Base-by-base conservation (phyloP, 306 rosid species). In the Sechiopsis laciniata region DNA sequence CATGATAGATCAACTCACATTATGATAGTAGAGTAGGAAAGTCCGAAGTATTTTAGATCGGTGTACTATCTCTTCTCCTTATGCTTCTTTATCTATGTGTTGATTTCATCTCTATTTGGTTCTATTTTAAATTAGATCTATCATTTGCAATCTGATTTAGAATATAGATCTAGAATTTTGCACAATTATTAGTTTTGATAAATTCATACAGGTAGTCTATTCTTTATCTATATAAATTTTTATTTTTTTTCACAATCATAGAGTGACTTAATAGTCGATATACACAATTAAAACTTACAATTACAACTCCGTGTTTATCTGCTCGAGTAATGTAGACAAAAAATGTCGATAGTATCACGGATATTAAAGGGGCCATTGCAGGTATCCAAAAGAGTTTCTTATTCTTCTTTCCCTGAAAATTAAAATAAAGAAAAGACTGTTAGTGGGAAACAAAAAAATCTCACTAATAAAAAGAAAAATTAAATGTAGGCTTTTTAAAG, bases 351-450 rank as follows among this genome's bases (percentile, higher is more conserved):
- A 90, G 3, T 32, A 94, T 40, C 40, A 94, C 96, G 5, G 89
- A 88, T 50, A 73, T 75, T 89, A 94, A 81, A 2, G 98, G 98
- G 55, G 98, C 86, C 20, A 89, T 87, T 21, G 97, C 97, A 4
- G 97, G 51, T 11, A 94, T 73, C 97, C 98, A 94, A 56, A 94
- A 94, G 15, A 79, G 64, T 73, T 89, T 94, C 83, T 70, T 86
- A 11, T 88, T 79, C 82, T 76, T 88, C 60, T 85, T 87, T 8
- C 83, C 97, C 98, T 93, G 76, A 29, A 1, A 16, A 61, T 24
- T 48, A n/a, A 40, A 68, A 11, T 77, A 3, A 77, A 72, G 0
- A 29, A 29, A 7, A 15, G 32, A 40, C 8, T 62, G 40, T 59
- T 5, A 35, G 19, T 16, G 4, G 9, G 0, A 32, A 0, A 6